phyloP scores from a whole-genome alignment of 1,284 basidiomycete genomes.

The Grifola frondosa region DNA sequence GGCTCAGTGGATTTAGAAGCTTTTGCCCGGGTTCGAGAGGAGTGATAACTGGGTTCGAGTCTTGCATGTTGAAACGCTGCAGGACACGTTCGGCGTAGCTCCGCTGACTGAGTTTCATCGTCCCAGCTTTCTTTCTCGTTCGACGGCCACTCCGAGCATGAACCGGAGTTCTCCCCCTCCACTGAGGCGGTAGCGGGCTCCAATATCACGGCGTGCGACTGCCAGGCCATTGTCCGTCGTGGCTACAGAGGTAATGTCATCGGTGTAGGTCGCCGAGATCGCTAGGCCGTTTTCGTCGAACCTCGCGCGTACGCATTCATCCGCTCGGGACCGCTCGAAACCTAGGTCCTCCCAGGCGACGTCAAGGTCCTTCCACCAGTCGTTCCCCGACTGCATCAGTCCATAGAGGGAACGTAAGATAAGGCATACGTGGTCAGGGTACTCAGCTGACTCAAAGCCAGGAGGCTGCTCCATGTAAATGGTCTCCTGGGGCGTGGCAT shows the following conservation, averaged over 20 bases:
- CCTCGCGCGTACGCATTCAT: neutral
- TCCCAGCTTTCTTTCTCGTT: slow-evolving; percentile 19
- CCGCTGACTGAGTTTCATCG: too few relatives aligned
- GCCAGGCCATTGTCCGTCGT: slow-evolving; percentile 3
- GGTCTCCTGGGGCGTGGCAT: neutral
- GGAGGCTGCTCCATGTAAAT: slow-evolving; percentile 2
- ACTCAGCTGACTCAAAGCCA: neutral
- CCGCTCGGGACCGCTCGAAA: neutral
- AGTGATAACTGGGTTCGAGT: too few relatives aligned
- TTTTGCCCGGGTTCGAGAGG: too few relatives aligned
- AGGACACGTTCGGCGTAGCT: too few relatives aligned
- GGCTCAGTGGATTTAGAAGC: too few relatives aligned
- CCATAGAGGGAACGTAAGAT: slow-evolving; percentile 32
- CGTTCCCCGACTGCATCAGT: slow-evolving; percentile 29
- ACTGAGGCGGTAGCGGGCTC: neutral
- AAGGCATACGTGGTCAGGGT: slow-evolving; percentile 13
- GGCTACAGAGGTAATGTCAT: slow-evolving; percentile 3
- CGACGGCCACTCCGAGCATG: slow-evolving; percentile 29
- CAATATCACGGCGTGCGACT: slow-evolving; percentile 21
- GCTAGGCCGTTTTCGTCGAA: neutral
- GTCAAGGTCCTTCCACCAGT: slow-evolving; percentile 25
- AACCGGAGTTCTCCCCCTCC: slow-evolving; percentile 4
- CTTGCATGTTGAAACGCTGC: too few relatives aligned
- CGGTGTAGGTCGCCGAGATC: slow-evolving; percentile 19
- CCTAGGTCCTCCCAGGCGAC: neutral